These are phyloP conservation scores for Durotheca rogersii DNA, from an alignment of 495 filamentous ascomycete species.

Conservation along the genomic window DNA sequence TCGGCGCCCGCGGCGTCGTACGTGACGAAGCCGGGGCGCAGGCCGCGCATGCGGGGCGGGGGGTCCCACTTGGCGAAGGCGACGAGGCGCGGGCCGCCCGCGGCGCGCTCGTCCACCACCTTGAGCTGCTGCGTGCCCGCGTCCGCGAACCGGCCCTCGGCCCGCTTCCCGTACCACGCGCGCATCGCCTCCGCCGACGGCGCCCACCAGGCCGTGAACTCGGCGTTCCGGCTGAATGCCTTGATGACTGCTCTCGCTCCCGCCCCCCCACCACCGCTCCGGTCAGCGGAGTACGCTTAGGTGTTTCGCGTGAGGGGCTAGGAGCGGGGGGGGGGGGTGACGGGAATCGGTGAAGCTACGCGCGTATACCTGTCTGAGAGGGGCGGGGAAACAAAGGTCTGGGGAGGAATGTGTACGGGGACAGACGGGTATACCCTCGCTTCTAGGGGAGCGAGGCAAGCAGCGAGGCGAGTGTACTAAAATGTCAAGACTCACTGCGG, in stretches of 20 bases:
- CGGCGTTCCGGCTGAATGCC: constrained; percentile 24
- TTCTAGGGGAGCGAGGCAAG: no score
- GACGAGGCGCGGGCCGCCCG: constrained; percentile 19
- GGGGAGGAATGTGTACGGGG: no score
- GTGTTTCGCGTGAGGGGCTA: no score
- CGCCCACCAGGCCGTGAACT: constrained; percentile 33
- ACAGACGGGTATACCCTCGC: no score
- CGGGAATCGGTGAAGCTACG: no score
- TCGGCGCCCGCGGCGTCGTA: constrained; percentile 14
- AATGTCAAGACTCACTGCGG: constrained; percentile 20
- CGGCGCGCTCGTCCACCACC: constrained; percentile 18
- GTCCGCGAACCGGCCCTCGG: constrained; percentile 26
- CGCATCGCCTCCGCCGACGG: constrained; percentile 15
- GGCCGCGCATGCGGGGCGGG: constrained; percentile 12
- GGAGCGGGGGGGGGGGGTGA: no score
- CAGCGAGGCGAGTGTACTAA: not conserved
- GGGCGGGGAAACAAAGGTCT: no score
- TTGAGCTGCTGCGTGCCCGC: constrained; percentile 26
- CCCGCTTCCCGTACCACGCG: constrained; percentile 21
- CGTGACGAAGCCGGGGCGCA: constrained; percentile 16
- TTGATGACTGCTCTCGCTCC: constrained; percentile 20
- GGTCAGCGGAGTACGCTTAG: no score
- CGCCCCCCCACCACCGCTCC: no score
- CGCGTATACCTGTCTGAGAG: no score
- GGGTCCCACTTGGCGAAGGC: constrained; percentile 33